Evolutionary conservation across 2,329 filamentous ascomycete genomes (phyloP).

Genomic region (Claviceps sp.): DNA sequence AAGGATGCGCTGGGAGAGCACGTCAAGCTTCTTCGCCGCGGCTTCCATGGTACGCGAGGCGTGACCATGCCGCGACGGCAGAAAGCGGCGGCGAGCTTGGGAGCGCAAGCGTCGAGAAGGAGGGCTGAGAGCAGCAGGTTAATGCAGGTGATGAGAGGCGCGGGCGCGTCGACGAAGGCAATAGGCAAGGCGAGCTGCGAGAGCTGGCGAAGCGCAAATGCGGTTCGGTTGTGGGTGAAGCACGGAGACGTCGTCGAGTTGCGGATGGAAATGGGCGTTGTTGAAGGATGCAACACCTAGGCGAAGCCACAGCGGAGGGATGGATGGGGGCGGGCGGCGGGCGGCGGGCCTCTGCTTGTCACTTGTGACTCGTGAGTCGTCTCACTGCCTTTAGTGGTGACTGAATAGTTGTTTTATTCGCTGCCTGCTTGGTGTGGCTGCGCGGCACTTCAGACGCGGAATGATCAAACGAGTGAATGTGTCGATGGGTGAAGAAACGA

Average conservation of each 20-base stretch:
- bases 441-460: too few relatives aligned
- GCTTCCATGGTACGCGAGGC: slow-evolving; percentile 40
- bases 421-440: too few relatives aligned
- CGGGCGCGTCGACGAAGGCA: background rate
- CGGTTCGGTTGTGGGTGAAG: background rate
- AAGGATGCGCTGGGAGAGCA: slow-evolving; percentile 37
- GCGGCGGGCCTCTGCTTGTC: background rate
- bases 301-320: background rate
- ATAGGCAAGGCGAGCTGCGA: background rate
- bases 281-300: background rate
- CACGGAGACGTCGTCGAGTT: background rate
- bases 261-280: background rate
- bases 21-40: slow-evolving; percentile 43
- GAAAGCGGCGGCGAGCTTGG: slow-evolving; percentile 5
- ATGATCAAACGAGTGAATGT: too few relatives aligned
- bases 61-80: slow-evolving; percentile 22
- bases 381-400: too few relatives aligned
- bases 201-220: background rate
- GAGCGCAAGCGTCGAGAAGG: background rate
- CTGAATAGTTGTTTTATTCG: too few relatives aligned
- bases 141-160: background rate
- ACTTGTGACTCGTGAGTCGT: too few relatives aligned
- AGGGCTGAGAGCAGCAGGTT: background rate
- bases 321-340: background rate
- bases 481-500: too few relatives aligned